A percentile compares a stretch with the other conserved stretches of the same genome.
These are phyloP conservation scores for Astraeus odoratus DNA, from an alignment of 768 basidiomycete genomes.

Conservation along the genomic window DNA sequence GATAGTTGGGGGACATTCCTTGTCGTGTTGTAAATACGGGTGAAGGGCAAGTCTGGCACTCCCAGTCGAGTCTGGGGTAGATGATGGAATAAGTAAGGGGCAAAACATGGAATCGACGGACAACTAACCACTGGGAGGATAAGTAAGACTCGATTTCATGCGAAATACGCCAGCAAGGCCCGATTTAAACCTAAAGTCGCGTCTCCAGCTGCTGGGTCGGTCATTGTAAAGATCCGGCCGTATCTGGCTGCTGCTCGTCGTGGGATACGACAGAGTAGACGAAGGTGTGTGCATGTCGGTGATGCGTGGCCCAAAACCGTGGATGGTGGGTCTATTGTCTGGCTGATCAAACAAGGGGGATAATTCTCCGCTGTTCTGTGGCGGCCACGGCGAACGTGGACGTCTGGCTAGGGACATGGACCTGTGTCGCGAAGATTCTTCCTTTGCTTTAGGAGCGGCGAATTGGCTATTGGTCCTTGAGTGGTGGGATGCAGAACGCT, in stretches of 20 bases:
- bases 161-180: slow-evolving; percentile 26
- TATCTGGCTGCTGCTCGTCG: slow-evolving; percentile 7
- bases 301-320: slow-evolving; percentile 9
- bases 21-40: slow-evolving; percentile 18
- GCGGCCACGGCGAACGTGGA: slow-evolving; percentile 8
- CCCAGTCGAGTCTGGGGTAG: slow-evolving; percentile 13
- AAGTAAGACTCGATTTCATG: slow-evolving; percentile 9
- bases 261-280: slow-evolving; percentile 17
- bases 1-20: slow-evolving; percentile 31
- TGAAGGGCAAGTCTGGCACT: slow-evolving; percentile 22
- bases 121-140: slow-evolving; percentile 15
- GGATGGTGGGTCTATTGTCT: slow-evolving; percentile 14
- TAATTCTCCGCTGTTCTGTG: slow-evolving; percentile 10
- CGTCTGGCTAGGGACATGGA: slow-evolving; percentile 3
- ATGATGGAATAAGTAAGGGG: not conserved
- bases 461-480: slow-evolving; percentile 4
- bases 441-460: not conserved
- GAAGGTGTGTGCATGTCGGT: slow-evolving; percentile 20
- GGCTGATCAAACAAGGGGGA: slow-evolving; percentile 15
- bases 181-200: slow-evolving; percentile 28
- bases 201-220: slow-evolving; percentile 23
- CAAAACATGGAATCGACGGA: not conserved
- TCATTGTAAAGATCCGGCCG: slow-evolving; percentile 13
- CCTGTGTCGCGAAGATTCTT: slow-evolving; percentile 1
- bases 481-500: slow-evolving; percentile 5